phyloP scores from a whole-genome alignment of 2,329 filamentous ascomycete genomes.

The Epichloe coenophiala region DNA sequence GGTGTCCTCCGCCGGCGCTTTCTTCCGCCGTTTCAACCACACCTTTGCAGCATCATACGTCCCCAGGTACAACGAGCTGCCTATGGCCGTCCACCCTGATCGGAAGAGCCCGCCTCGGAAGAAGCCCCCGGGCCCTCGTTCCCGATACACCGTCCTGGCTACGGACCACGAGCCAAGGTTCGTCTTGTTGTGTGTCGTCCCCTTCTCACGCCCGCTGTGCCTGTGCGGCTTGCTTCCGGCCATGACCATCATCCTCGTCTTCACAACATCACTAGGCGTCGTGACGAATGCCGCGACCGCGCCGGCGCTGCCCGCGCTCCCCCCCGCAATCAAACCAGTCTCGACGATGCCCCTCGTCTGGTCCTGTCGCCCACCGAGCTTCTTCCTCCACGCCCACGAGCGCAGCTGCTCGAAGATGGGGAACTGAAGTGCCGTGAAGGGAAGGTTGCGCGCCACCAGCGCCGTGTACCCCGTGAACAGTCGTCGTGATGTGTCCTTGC shows the following conservation, averaged over 20 bases:
- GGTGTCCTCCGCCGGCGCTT: slow-evolving; percentile 23
- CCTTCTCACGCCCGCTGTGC: slow-evolving; percentile 11
- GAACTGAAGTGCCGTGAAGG: slow-evolving; percentile 80
- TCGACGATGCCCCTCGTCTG: slow-evolving; percentile 36
- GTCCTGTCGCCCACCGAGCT: slow-evolving; percentile 13
- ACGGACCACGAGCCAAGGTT: slow-evolving; percentile 38
- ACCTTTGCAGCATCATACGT: slow-evolving; percentile 71
- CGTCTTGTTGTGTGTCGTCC: slow-evolving; percentile 7
- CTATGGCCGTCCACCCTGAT: slow-evolving; percentile 67
- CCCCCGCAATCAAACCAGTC: slow-evolving; percentile 55
- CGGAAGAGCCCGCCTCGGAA: slow-evolving; percentile 66
- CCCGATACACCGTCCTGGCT: slow-evolving; percentile 47
- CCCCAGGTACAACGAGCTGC: slow-evolving; percentile 72
- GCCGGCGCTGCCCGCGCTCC: slow-evolving; percentile 62
- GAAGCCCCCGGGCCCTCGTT: slow-evolving; percentile 58
- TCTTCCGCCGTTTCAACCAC: slow-evolving; percentile 38
- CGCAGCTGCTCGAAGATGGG: slow-evolving; percentile 70
- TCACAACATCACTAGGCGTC: slow-evolving; percentile 79
- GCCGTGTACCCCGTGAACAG: slow-evolving; percentile 63
- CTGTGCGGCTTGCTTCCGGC: slow-evolving; percentile 23
- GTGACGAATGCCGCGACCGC: slow-evolving; percentile 67
- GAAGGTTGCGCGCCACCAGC: slow-evolving; percentile 68
- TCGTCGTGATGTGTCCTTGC: slow-evolving; percentile 43
- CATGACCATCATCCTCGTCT: slow-evolving; percentile 77
- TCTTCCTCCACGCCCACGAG: slow-evolving; percentile 30